A percentile compares a stretch with the other conserved stretches of the same genome.
phyloP scores from a whole-genome alignment of 2,329 filamentous ascomycete genomes.

The Ophiostoma ulmi region DNA sequence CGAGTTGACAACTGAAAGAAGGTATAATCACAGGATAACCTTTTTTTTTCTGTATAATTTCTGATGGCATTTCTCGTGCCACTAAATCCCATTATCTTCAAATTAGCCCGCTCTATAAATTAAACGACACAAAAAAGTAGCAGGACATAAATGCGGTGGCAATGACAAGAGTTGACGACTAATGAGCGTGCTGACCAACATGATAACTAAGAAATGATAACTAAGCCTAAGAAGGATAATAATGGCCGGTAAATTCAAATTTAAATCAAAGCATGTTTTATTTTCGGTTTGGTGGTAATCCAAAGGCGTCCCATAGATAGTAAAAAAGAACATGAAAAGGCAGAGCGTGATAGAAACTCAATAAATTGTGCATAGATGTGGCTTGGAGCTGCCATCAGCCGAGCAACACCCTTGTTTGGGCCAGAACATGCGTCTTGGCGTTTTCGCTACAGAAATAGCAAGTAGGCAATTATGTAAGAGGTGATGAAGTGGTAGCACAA shows the following conservation, averaged over 20 bases:
- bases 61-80: too few species aligned
- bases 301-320: not conserved
- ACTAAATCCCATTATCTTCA: too few species aligned
- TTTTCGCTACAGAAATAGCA: too few species aligned
- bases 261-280: not conserved
- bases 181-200: not conserved
- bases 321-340: not conserved
- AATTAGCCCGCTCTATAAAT: too few species aligned
- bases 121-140: not conserved
- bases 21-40: too few species aligned
- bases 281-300: not conserved
- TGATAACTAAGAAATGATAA: not conserved
- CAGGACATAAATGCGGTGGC: not conserved
- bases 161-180: not conserved
- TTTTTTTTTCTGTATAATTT: too few species aligned
- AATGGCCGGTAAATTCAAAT: not conserved
- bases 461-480: too few species aligned
- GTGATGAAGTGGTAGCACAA: not conserved
- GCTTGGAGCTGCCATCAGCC: too few species aligned
- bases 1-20: not conserved
- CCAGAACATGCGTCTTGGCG: too few species aligned
- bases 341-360: not conserved
- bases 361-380: not conserved
- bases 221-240: not conserved
- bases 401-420: not conserved